These are phyloP conservation scores for Cyclostephanos invisitatus DNA, from an alignment of 108 stramenopile genomes.

Conservation along the genomic window DNA sequence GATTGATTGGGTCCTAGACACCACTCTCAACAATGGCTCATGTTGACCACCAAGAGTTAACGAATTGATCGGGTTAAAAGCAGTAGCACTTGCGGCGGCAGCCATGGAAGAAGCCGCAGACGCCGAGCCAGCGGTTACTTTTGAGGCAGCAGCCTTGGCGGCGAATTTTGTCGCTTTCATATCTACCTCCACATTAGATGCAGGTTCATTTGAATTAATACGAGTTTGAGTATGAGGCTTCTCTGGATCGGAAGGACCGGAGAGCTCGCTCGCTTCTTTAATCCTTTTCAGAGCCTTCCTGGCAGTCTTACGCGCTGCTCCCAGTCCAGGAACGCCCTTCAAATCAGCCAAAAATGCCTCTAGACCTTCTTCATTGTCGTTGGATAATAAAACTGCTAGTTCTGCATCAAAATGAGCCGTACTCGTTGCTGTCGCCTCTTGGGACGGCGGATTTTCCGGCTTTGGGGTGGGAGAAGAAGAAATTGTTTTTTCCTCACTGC, in stretches of 20 bases:
- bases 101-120: conserved; percentile 10
- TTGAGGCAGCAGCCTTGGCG: conserved; percentile 7
- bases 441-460: conserved; percentile 11
- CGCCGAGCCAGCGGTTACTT: conserved; percentile 25
- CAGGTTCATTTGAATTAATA: background rate
- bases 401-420: conserved; percentile 35
- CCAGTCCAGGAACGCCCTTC: conserved; percentile 85
- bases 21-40: conserved; percentile 51
- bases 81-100: conserved; percentile 21
- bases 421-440: conserved; percentile 1
- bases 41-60: conserved; percentile 29
- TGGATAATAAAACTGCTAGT: conserved; percentile 56
- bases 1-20: conserved; percentile 43
- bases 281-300: conserved; percentile 89
- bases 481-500: conserved; percentile 12
- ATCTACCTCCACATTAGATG: conserved; percentile 14
- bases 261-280: conserved; percentile 40
- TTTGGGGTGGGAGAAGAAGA: conserved; percentile 12
- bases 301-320: conserved; percentile 85
- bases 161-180: background rate
- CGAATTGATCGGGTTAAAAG: conserved; percentile 22
- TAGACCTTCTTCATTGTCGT: conserved; percentile 69
- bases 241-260: conserved; percentile 29
- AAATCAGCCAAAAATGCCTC: conserved; percentile 69
- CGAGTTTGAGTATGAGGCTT: conserved; percentile 15